phyloP scores from a whole-genome alignment of 441 rosid genomes.

The Brassica hybrid region DNA sequence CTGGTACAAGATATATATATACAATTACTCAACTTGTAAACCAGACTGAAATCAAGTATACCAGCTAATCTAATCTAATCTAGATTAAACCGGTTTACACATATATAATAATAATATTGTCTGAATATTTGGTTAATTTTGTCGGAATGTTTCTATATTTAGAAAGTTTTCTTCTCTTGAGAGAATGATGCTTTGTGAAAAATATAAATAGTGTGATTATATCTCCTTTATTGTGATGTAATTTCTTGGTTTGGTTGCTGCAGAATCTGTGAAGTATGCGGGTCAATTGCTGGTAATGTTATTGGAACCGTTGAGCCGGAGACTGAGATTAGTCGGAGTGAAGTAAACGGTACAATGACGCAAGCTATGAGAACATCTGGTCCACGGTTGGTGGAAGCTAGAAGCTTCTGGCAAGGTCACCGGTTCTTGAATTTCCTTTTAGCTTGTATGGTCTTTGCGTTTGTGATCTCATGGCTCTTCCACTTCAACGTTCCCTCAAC shows the following conservation, averaged over 20 bases:
- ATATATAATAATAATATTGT: not conserved
- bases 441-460: constrained; percentile 52
- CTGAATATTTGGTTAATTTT: not conserved
- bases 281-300: constrained; percentile 43
- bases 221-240: not conserved
- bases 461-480: constrained; percentile 65
- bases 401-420: constrained; percentile 51
- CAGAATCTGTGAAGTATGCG: constrained; percentile 50
- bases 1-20: too few relatives aligned
- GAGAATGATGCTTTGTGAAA: constrained; percentile 10
- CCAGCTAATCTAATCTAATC: too few relatives aligned
- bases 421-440: constrained; percentile 51
- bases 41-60: too few relatives aligned
- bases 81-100: too few relatives aligned
- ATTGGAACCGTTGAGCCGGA: constrained; percentile 26
- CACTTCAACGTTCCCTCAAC: constrained; percentile 49
- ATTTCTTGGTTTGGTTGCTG: constrained; percentile 24
- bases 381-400: constrained; percentile 28
- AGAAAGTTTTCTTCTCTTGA: not conserved
- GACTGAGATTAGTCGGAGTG: constrained; percentile 26
- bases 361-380: constrained; percentile 37
- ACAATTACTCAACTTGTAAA: too few relatives aligned
- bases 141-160: not conserved
- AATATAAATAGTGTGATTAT: not conserved
- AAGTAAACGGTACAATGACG: constrained; percentile 30